A percentile compares a stretch with the other conserved stretches of the same genome.
These are phyloP conservation scores for Zea mays DNA, from an alignment of 176 grass and related monocot genomes.

Conservation along the genomic window DNA sequence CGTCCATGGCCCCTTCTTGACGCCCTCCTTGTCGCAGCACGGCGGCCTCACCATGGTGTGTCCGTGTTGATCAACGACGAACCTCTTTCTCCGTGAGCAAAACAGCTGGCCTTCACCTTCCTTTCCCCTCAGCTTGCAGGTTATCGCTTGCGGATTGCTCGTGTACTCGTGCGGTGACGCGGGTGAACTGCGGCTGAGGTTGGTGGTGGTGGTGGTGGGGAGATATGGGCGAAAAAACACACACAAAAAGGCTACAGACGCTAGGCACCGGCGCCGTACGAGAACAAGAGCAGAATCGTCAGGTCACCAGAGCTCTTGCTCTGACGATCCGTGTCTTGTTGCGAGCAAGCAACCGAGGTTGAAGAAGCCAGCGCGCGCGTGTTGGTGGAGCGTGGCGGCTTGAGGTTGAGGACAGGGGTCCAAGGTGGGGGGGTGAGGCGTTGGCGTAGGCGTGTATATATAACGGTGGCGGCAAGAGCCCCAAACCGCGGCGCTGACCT, in stretches of 20 bases:
- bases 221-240: neutral
- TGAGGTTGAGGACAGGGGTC: conserved; percentile 43
- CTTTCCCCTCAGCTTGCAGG: neutral
- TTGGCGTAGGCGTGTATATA: conserved; percentile 41
- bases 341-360: neutral
- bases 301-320: neutral
- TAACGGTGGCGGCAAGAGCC: conserved; percentile 18
- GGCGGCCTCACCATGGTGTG: conserved; percentile 74
- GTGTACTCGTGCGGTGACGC: neutral
- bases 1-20: conserved; percentile 96
- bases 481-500: conserved; percentile 46
- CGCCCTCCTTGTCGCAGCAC: conserved; percentile 85
- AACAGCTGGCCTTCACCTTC: neutral
- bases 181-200: neutral
- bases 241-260: neutral
- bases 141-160: neutral
- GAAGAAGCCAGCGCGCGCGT: neutral
- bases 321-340: neutral
- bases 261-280: conserved; percentile 29
- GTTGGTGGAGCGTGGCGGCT: neutral
- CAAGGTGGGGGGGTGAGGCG: conserved; percentile 27
- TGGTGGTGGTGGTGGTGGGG: neutral
- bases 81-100: neutral
- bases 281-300: conserved; percentile 15
- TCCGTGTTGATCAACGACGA: neutral